Evolutionary conservation across 2,329 filamentous ascomycete species (phyloP).

Genomic region (Calonectria hongkongensis): DNA sequence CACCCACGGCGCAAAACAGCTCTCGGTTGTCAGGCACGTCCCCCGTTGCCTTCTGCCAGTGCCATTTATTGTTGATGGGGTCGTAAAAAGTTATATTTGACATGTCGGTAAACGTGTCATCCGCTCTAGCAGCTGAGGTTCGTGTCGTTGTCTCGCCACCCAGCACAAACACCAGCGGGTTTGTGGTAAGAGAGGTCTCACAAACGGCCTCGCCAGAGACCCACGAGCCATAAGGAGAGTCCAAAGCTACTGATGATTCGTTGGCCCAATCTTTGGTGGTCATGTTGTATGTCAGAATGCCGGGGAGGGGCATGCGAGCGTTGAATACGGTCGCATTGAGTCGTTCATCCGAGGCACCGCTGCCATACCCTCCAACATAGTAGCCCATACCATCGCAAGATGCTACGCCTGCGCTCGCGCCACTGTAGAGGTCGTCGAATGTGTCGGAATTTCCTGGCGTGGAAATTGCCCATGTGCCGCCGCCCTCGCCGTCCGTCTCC

Average conservation of each 20-base stretch:
- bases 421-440: conserved; percentile 29
- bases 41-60: conserved; percentile 29
- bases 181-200: neutral
- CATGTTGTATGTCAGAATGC: conserved; percentile 32
- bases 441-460: conserved; percentile 12
- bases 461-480: conserved; percentile 21
- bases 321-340: conserved; percentile 26
- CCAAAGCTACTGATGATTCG: conserved; percentile 16
- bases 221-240: conserved; percentile 23
- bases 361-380: conserved; percentile 32
- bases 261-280: conserved; percentile 26
- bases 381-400: conserved; percentile 14
- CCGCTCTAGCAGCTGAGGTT: neutral
- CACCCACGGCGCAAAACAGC: conserved; percentile 31
- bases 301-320: conserved; percentile 24
- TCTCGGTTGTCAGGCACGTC: conserved; percentile 29
- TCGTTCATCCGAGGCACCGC: conserved; percentile 20
- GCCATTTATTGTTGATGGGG: conserved; percentile 17
- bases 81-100: conserved; percentile 32
- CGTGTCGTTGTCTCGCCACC: conserved; percentile 14
- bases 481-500: conserved; percentile 6
- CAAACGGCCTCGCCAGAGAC: conserved; percentile 30
- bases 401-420: conserved; percentile 9
- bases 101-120: conserved; percentile 19
- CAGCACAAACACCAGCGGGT: conserved; percentile 19